Percentiles rank a stretch among this genome's conserved stretches.
phyloP scores from a whole-genome alignment of 768 basidiomycete genomes.

The Paxillus involutus region DNA sequence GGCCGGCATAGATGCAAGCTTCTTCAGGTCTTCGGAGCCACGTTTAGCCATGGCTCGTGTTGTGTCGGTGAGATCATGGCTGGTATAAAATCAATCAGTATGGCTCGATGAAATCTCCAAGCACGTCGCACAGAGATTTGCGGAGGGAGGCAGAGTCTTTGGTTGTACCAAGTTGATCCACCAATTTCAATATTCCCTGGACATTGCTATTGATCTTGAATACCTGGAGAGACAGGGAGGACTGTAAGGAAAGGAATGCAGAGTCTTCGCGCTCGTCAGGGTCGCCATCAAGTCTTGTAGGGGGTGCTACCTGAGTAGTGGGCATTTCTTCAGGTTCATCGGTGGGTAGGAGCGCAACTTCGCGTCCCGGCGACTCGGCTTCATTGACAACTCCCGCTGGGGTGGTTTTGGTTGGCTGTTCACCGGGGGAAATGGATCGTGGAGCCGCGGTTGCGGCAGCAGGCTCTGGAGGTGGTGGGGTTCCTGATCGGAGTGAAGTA shows the following conservation, averaged over 20 bases:
- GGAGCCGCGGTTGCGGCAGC: slow-evolving; percentile 4
- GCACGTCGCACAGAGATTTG: slow-evolving; percentile 72
- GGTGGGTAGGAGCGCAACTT: slow-evolving; percentile 48
- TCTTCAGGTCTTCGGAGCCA: slow-evolving; percentile 91
- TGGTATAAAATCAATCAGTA: slow-evolving; percentile 30
- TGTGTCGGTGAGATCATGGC: slow-evolving; percentile 92
- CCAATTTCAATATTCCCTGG: slow-evolving; percentile 88
- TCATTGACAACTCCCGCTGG: slow-evolving; percentile 8
- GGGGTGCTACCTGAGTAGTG: slow-evolving; percentile 1
- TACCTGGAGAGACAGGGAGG: slow-evolving; percentile 84
- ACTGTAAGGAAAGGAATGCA: slow-evolving; percentile 73
- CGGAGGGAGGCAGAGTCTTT: slow-evolving; percentile 79
- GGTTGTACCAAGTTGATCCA: slow-evolving; percentile 89
- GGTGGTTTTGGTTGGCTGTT: neutral
- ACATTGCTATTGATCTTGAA: slow-evolving; percentile 99
- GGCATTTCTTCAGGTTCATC: slow-evolving; percentile 47
- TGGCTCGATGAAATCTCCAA: neutral
- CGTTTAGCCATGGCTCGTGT: slow-evolving; percentile 95
- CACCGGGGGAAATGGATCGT: slow-evolving; percentile 9
- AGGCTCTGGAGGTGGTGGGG: slow-evolving; percentile 17
- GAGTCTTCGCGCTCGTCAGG: slow-evolving; percentile 53
- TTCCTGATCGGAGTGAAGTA: slow-evolving; percentile 22
- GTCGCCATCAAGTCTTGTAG: slow-evolving; percentile 16
- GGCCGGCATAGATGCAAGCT: slow-evolving; percentile 67
- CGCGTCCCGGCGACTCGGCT: slow-evolving; percentile 27